A percentile compares a stretch with the other conserved stretches of the same genome.
These are phyloP conservation scores for Cladosporium phlei DNA, from an alignment of 2,329 filamentous ascomycete species.

Conservation along the genomic window DNA sequence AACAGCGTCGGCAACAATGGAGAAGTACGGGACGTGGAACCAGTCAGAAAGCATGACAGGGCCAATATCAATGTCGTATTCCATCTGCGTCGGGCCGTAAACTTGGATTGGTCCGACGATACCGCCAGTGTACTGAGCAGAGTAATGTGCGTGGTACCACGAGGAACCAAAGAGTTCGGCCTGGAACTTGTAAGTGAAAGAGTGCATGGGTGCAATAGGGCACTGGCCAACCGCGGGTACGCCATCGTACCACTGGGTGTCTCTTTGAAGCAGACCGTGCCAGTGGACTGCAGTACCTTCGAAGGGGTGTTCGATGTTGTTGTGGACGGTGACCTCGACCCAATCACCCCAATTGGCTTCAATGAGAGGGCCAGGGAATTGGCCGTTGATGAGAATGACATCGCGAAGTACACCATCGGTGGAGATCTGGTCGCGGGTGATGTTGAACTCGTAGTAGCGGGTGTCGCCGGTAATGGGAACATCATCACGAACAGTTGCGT, in stretches of 20 bases:
- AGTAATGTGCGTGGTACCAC: slow-evolving; percentile 38
- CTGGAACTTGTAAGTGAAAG: slow-evolving; percentile 37
- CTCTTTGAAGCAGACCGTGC: slow-evolving; percentile 36
- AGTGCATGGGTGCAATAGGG: slow-evolving; percentile 38
- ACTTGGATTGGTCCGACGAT: slow-evolving; percentile 29
- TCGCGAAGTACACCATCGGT: slow-evolving; percentile 25
- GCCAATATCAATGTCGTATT: slow-evolving; percentile 30
- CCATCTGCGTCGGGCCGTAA: slow-evolving; percentile 25
- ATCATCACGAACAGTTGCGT: slow-evolving; percentile 24
- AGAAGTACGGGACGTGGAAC: slow-evolving; percentile 32
- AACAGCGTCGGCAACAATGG: slow-evolving; percentile 19
- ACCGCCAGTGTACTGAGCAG: slow-evolving; percentile 27
- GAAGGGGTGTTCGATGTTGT: slow-evolving; percentile 27
- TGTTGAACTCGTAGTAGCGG: slow-evolving; percentile 26
- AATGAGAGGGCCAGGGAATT: slow-evolving; percentile 24
- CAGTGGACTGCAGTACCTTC: slow-evolving; percentile 40
- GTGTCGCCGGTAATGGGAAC: slow-evolving; percentile 27
- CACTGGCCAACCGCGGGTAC: slow-evolving; percentile 39
- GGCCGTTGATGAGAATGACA: slow-evolving; percentile 22
- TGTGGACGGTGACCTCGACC: slow-evolving; percentile 31
- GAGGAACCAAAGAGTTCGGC: slow-evolving; percentile 34
- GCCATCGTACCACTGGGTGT: slow-evolving; percentile 38
- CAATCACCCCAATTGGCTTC: slow-evolving; percentile 40
- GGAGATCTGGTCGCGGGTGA: slow-evolving; percentile 19
- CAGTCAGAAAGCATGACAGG: slow-evolving; percentile 30